Base-by-base conservation (phyloP, 1,284 basidiomycete genomes). In the Boletus subluridellus region DNA sequence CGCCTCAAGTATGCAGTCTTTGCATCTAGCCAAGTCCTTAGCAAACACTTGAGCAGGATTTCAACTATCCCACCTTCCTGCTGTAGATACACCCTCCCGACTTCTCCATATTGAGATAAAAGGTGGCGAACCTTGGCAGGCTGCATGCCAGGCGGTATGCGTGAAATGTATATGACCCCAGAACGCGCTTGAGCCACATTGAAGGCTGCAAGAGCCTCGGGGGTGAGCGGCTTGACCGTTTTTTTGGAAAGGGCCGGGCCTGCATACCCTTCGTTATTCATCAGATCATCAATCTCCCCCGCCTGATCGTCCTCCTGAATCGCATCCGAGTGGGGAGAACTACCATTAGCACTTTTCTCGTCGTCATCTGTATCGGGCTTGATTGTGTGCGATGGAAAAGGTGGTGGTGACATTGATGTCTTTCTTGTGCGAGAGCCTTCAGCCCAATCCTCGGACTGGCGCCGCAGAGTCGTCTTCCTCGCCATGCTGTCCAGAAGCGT, bases 141-240 rank as follows among this genome's bases (percentile, higher is more conserved):
- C 28, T 91, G 93, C 97, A 99, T 99, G 1, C 95, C 97, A n/a
- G 95, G 96, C 1, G 97, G 97, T 68, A 99, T 90, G 42, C 96
- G 83, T 17, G 94, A 97, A 55, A 99, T 94, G 75, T 98, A 99
- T 49, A 99, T 78, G 59, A 99, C 87, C 0, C 94, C 96, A 41
- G 91, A 82, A 34, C 80, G 80, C 44, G 87, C 83, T 66, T 88
- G 87, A 4, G 82, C 83, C 45, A 81, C 81, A 65, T 86, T 83
- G 74, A 87, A 92, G 14, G 80, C 84, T 46, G 84, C 85, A 41
- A 92, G 78, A 8, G 85, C 87, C 68, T 90, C 87, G 3, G 80
- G 78, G 1, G 85, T 88, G 47, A 92, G 76, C 1, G 88, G 88
- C 66, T 90, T 86, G 45, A 90, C 80, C 4, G 80, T 76, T 69